Evolutionary conservation across 176 grass and related monocot species (phyloP).

Genomic region (Rhynchospora tenuis): DNA sequence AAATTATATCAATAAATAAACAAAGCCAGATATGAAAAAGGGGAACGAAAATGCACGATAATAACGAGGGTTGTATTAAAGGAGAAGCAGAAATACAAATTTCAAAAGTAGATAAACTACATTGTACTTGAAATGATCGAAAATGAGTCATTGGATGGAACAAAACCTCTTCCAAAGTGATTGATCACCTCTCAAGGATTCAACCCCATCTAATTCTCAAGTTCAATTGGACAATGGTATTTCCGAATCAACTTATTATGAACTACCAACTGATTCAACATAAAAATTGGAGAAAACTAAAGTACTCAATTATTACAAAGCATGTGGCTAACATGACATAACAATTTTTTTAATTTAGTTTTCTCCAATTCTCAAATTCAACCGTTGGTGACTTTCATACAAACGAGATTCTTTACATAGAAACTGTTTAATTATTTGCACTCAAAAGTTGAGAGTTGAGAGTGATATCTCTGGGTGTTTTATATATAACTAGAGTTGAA

Average conservation of each 20-base stretch:
- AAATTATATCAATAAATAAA: too few species aligned
- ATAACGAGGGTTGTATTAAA: too few species aligned
- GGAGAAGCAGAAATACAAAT: neutral
- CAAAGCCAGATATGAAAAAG: too few species aligned
- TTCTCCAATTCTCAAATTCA: slow-evolving; percentile 44
- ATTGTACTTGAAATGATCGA: slow-evolving; percentile 4
- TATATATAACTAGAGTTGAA: too few species aligned
- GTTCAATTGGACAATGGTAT: neutral
- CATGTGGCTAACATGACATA: neutral
- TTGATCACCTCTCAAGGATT: neutral
- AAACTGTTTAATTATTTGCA: neutral
- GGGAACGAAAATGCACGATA: too few species aligned
- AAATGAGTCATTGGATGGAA: slow-evolving; percentile 58
- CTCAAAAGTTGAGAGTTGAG: neutral
- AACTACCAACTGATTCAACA: slow-evolving; percentile 14
- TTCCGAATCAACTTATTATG: neutral
- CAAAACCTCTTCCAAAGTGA: slow-evolving; percentile 8
- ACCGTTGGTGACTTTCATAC: neutral
- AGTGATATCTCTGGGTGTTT: neutral
- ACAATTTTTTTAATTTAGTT: slow-evolving; percentile 26
- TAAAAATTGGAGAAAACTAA: slow-evolving; percentile 51
- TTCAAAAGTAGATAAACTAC: neutral
- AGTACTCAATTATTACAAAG: neutral
- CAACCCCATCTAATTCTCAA: slow-evolving; percentile 40
- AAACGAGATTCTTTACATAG: neutral